Percentiles rank a stretch among this genome's conserved stretches.
These are phyloP conservation scores for Beauveria asiatica DNA, from an alignment of 2,329 filamentous ascomycete genomes.

Conservation along the genomic window DNA sequence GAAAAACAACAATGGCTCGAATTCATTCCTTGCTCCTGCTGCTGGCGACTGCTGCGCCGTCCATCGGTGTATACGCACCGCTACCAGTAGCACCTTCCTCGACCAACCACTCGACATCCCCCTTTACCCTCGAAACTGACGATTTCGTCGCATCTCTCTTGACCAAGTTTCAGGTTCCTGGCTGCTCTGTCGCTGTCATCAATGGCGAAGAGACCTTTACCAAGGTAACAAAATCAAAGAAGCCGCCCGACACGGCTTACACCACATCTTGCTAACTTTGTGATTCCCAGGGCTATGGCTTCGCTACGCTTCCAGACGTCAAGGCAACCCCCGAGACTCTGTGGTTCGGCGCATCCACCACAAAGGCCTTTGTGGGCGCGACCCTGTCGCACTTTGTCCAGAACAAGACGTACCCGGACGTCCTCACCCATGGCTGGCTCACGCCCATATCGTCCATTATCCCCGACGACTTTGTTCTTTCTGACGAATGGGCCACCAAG, in stretches of 20 bases:
- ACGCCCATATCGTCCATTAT: conserved; percentile 33
- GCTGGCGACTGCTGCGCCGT: neutral
- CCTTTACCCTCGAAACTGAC: neutral
- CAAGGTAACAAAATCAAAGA: conserved; percentile 21
- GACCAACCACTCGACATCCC: neutral
- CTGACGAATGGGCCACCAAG: conserved; percentile 29
- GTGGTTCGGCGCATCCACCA: conserved; percentile 41
- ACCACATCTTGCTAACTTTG: neutral
- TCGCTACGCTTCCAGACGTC: conserved; percentile 22
- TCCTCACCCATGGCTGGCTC: conserved; percentile 29
- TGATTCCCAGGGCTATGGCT: neutral
- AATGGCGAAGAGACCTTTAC: conserved; percentile 33
- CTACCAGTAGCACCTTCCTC: neutral
- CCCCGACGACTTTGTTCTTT: conserved; percentile 36
- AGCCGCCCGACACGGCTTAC: neutral
- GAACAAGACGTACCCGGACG: conserved; percentile 19
- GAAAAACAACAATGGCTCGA: neutral
- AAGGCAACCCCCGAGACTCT: conserved; percentile 34
- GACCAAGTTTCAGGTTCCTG: conserved; percentile 37
- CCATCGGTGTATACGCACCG: neutral
- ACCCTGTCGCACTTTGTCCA: conserved; percentile 37
- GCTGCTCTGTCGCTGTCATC: conserved; percentile 38
- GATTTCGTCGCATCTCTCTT: conserved; percentile 12
- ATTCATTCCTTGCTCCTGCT: neutral
- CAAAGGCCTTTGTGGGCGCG: conserved; percentile 42